These are phyloP conservation scores for Ophiostoma tasmaniense DNA, from an alignment of 2,329 filamentous ascomycete genomes.

Conservation along the genomic window DNA sequence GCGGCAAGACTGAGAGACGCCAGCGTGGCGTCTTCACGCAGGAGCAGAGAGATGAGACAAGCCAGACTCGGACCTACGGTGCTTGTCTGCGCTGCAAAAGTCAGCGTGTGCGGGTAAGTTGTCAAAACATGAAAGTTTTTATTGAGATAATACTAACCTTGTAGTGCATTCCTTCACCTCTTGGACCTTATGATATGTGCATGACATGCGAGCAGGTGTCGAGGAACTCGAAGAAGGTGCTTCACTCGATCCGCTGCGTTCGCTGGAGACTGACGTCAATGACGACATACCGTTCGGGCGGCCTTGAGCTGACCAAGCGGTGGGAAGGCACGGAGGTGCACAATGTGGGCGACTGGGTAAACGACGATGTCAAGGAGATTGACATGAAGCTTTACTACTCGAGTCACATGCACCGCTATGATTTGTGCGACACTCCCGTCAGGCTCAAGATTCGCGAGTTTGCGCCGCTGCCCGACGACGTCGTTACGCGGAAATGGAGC, in stretches of 20 bases:
- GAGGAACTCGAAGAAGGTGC: slow-evolving; percentile 37
- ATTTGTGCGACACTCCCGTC: slow-evolving; percentile 31
- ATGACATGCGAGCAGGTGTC: slow-evolving; percentile 32
- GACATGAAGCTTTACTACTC: slow-evolving; percentile 27
- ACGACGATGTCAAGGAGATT: slow-evolving; percentile 28
- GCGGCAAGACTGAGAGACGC: slow-evolving; percentile 4
- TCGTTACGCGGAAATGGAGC: slow-evolving; percentile 33
- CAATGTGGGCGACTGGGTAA: slow-evolving; percentile 32
- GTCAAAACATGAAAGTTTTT: too few species aligned
- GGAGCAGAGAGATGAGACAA: slow-evolving; percentile 27
- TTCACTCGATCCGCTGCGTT: slow-evolving; percentile 38
- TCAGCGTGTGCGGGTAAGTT: slow-evolving; percentile 37
- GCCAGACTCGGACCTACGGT: slow-evolving; percentile 29
- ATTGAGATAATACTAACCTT: neutral
- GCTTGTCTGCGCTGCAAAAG: slow-evolving; percentile 39
- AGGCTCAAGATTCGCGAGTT: slow-evolving; percentile 36
- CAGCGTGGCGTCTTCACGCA: slow-evolving; percentile 22
- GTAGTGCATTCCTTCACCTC: slow-evolving; percentile 23
- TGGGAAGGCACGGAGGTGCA: slow-evolving; percentile 35
- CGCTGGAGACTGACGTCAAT: slow-evolving; percentile 37
- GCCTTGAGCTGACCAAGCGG: slow-evolving; percentile 36
- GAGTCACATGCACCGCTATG: slow-evolving; percentile 26
- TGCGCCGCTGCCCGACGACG: slow-evolving; percentile 30
- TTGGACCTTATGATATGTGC: slow-evolving; percentile 26
- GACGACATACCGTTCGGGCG: slow-evolving; percentile 35